Evolutionary conservation across 1,284 basidiomycete genomes (phyloP).

Genomic region (Ustilago bromivora): DNA sequence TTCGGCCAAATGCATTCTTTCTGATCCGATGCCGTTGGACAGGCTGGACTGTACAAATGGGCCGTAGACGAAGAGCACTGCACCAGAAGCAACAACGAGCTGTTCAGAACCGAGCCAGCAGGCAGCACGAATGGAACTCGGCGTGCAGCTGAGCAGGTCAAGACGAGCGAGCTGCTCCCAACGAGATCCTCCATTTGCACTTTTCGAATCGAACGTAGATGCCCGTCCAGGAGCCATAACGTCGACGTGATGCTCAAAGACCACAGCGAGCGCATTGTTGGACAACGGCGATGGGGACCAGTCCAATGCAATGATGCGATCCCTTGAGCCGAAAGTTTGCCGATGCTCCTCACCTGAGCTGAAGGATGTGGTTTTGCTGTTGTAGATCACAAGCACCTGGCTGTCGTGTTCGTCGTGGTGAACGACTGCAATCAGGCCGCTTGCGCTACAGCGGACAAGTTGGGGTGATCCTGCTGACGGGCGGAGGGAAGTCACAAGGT

Average conservation of each 20-base stretch:
- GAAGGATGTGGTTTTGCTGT: constrained; percentile 92
- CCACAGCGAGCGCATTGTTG: constrained; percentile 25
- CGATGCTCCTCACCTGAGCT: constrained; percentile 76
- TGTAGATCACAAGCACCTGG: constrained; percentile 78
- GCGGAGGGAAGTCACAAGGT: constrained; percentile 1
- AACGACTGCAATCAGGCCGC: constrained; percentile 26
- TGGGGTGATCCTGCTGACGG: not conserved
- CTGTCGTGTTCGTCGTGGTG: constrained; percentile 11
- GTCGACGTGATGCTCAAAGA: constrained; percentile 34
- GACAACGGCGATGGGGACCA: constrained; percentile 44
- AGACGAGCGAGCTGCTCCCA: constrained; percentile 31
- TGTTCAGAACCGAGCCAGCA: constrained; percentile 38
- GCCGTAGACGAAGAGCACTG: constrained; percentile 36
- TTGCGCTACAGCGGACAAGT: constrained; percentile 7
- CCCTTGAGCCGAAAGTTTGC: constrained; percentile 18
- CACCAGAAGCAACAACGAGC: constrained; percentile 39
- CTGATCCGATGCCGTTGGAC: not conserved
- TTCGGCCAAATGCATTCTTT: constrained; percentile 32
- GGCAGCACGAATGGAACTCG: constrained; percentile 35
- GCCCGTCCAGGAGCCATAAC: constrained; percentile 27
- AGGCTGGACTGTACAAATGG: constrained; percentile 18
- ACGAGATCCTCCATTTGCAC: not conserved
- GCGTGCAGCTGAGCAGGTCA: constrained; percentile 28
- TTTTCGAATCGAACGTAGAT: not conserved
- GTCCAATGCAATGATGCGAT: constrained; percentile 25